Conservation (phyloP, 768 basidiomycete species). For the Lentinus tigrinus region DNA sequence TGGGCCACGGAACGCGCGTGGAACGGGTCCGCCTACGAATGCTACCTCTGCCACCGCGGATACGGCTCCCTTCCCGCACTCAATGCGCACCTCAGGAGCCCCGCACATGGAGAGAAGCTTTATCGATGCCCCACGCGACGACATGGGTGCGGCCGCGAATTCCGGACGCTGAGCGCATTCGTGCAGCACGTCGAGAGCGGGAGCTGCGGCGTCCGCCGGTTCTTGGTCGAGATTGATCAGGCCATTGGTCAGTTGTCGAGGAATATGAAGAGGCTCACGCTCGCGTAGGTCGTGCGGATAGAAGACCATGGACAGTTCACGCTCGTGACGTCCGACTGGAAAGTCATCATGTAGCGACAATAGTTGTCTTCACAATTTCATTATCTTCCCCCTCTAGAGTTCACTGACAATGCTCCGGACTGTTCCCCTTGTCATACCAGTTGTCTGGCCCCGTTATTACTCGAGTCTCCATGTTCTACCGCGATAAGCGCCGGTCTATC, state of each 20-base stretch:
- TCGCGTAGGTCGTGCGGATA: too few relatives aligned
- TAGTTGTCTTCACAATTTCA: too few relatives aligned
- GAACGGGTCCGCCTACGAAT: slow-evolving; percentile 53
- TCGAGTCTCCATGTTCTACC: too few relatives aligned
- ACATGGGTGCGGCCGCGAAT: slow-evolving; percentile 40
- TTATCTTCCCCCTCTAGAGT: too few relatives aligned
- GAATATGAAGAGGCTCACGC: too few relatives aligned
- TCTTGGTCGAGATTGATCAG: slow-evolving; percentile 37
- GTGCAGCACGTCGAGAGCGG: slow-evolving; percentile 68
- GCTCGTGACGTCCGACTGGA: too few relatives aligned
- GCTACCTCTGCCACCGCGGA: slow-evolving; percentile 54
- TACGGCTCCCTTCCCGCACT: slow-evolving; percentile 30
- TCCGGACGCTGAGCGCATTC: slow-evolving; percentile 54
- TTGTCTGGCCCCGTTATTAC: too few relatives aligned
- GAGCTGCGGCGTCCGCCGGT: slow-evolving; percentile 52
- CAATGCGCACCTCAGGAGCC: slow-evolving; percentile 62
- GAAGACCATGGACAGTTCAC: too few relatives aligned
- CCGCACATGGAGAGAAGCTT: slow-evolving; percentile 50
- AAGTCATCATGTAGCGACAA: too few relatives aligned
- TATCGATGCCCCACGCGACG: slow-evolving; percentile 51
- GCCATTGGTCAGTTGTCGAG: slow-evolving; percentile 32
- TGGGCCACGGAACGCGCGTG: slow-evolving; percentile 40
- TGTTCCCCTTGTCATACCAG: too few relatives aligned
- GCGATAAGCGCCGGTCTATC: too few relatives aligned
- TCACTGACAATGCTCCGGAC: too few relatives aligned